phyloP scores from a whole-genome alignment of 2,329 filamentous ascomycete genomes.

The Ascochyta clinopodiicola region DNA sequence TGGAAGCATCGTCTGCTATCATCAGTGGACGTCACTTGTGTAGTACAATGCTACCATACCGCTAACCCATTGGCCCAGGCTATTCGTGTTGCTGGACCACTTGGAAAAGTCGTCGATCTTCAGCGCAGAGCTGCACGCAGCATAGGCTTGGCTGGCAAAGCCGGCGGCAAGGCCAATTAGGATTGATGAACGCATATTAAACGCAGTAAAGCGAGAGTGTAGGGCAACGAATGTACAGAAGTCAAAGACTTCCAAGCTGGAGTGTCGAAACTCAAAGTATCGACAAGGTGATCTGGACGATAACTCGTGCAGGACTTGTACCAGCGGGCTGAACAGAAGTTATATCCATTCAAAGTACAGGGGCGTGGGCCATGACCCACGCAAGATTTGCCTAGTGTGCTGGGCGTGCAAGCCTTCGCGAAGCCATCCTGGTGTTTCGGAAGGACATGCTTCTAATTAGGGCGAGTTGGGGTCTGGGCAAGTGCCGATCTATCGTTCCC shows the following conservation, averaged over 20 bases:
- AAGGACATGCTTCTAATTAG: conserved; percentile 29
- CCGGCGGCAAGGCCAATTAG: conserved; percentile 44
- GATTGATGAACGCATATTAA: conserved; percentile 39
- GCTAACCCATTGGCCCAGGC: conserved; percentile 45
- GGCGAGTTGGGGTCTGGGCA: conserved; percentile 20
- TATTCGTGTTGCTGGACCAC: conserved; percentile 46
- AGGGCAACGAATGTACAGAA: conserved; percentile 49
- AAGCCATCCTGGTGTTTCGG: conserved; percentile 22
- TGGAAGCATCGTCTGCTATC: conserved; percentile 57
- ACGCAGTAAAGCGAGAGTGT: conserved; percentile 34
- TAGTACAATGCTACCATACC: conserved; percentile 27
- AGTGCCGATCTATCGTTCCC: conserved; percentile 25
- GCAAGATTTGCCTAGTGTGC: conserved; percentile 32
- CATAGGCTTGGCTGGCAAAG: conserved; percentile 36
- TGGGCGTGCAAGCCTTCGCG: conserved; percentile 33
- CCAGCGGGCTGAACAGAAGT: conserved; percentile 21
- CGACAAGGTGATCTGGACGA: conserved; percentile 31
- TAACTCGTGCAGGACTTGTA: conserved; percentile 23
- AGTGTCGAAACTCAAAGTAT: conserved; percentile 24
- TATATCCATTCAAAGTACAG: conserved; percentile 27
- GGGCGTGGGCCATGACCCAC: conserved; percentile 31
- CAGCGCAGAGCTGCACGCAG: conserved; percentile 45
- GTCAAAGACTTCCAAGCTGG: conserved; percentile 40
- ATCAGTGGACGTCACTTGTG: neutral
- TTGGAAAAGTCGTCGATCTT: conserved; percentile 51